A percentile compares a stretch with the other conserved stretches of the same genome.
phyloP scores from a whole-genome alignment of 2,329 filamentous ascomycete genomes.

The Nannizziopsis barbatae region DNA sequence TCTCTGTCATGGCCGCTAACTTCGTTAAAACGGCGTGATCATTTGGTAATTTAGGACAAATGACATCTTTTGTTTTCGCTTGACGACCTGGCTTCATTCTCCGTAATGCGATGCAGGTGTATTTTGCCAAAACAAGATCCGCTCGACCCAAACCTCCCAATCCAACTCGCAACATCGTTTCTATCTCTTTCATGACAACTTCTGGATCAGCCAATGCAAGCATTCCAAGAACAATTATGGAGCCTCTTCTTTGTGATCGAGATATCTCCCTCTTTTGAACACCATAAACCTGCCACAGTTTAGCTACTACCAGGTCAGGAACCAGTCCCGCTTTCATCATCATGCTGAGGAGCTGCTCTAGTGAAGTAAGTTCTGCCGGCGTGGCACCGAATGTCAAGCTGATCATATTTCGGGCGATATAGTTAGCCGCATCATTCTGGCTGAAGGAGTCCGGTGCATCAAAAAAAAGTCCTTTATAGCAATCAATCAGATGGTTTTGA shows the following conservation, averaged over 20 bases:
- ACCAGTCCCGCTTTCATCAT: conserved; percentile 95
- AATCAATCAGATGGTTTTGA: conserved; percentile 91
- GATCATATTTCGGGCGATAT: conserved; percentile 96
- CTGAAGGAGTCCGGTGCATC: conserved; percentile 83
- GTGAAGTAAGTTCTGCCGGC: conserved; percentile 83
- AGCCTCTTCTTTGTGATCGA: conserved; percentile 73
- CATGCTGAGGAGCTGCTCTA: conserved; percentile 86
- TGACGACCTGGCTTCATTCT: conserved; percentile 83
- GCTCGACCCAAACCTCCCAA: conserved; percentile 67
- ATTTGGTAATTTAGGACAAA: conserved; percentile 68
- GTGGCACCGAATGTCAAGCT: conserved; percentile 93
- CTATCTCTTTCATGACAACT: conserved; percentile 89
- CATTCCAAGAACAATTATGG: conserved; percentile 96
- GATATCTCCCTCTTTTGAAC: conserved; percentile 91
- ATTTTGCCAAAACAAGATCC: conserved; percentile 84
- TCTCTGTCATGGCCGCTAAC: conserved; percentile 73
- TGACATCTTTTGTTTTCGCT: conserved; percentile 55
- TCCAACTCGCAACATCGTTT: conserved; percentile 83
- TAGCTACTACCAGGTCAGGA: conserved; percentile 72
- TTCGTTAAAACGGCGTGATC: conserved; percentile 78
- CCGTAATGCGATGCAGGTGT: conserved; percentile 83
- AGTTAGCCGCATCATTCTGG: conserved; percentile 83
- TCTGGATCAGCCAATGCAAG: conserved; percentile 83
- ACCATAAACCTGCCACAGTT: conserved; percentile 96
- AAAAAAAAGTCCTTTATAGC: conserved; percentile 91